Conservation (phyloP, 139 green algal genomes). For the Ostreobium quekettii region DNA sequence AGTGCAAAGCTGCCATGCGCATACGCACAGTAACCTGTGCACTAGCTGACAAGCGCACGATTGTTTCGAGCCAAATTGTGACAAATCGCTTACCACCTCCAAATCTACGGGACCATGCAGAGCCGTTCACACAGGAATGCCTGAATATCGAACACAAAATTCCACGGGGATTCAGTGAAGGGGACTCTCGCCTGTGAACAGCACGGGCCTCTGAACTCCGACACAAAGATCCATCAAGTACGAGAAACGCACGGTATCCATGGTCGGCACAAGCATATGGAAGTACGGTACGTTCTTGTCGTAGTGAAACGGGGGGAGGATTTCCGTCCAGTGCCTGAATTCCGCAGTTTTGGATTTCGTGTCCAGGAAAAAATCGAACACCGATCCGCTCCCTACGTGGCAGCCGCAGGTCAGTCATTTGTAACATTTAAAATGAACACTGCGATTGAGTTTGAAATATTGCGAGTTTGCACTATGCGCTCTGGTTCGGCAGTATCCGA, state of each 20-base stretch:
- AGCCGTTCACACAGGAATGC: too few species aligned
- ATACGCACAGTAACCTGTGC: too few species aligned
- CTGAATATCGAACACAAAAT: too few species aligned
- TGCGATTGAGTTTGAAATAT: background rate
- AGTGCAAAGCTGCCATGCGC: too few species aligned
- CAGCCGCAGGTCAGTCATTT: too few species aligned
- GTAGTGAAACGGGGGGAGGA: conserved; percentile 62
- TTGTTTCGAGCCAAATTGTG: too few species aligned
- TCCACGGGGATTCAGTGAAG: background rate
- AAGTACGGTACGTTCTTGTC: conserved; percentile 61
- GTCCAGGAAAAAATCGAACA: conserved; percentile 69
- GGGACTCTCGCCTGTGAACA: conserved; percentile 49
- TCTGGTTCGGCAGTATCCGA: too few species aligned
- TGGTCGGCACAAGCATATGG: conserved; percentile 68
- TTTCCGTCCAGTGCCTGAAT: conserved; percentile 56
- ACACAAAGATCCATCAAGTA: conserved; percentile 55
- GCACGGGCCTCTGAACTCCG: conserved; percentile 52
- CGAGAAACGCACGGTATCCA: conserved; percentile 63
- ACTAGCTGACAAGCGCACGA: too few species aligned
- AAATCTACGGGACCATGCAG: too few species aligned
- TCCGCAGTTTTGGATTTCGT: conserved; percentile 18
- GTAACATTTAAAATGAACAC: background rate
- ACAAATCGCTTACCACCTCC: too few species aligned
- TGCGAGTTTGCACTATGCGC: too few species aligned
- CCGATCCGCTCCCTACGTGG: conserved; percentile 30